Percentiles rank a stretch among this genome's conserved stretches.
Evolutionary conservation across 805 yeast species (phyloP).

Genomic region (Lachancea quebecensis): DNA sequence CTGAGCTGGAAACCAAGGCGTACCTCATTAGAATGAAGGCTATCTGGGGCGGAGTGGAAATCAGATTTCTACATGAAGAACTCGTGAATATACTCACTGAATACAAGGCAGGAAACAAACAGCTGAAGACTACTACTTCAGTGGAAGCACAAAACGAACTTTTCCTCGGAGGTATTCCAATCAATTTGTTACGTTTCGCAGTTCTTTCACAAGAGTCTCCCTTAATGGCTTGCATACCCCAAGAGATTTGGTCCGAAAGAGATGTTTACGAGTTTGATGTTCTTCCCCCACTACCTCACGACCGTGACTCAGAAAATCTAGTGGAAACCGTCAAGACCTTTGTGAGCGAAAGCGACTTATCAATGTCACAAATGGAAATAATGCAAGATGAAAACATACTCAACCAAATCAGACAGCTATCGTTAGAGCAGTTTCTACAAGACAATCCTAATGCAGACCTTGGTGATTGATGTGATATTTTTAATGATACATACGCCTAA

Average conservation of each 20-base stretch:
- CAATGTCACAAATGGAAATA: slow-evolving; percentile 20
- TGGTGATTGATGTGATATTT: slow-evolving; percentile 3
- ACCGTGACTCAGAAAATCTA: slow-evolving; percentile 29
- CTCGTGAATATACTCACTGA: slow-evolving; percentile 26
- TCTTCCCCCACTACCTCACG: slow-evolving; percentile 51
- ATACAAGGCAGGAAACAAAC: slow-evolving; percentile 9
- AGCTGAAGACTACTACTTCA: slow-evolving; percentile 1
- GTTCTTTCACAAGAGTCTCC: slow-evolving; percentile 64
- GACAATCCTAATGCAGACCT: slow-evolving; percentile 12
- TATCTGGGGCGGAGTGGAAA: slow-evolving; percentile 46
- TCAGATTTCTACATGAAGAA: slow-evolving; percentile 43
- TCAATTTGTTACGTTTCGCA: slow-evolving; percentile 59
- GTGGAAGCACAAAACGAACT: slow-evolving; percentile 14
- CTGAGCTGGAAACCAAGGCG: slow-evolving; percentile 40
- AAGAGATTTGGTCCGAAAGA: slow-evolving; percentile 49
- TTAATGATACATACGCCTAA: slow-evolving; percentile 7
- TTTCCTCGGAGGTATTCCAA: slow-evolving; percentile 38
- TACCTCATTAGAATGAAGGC: slow-evolving; percentile 50
- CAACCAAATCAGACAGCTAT: slow-evolving; percentile 28
- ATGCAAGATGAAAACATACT: slow-evolving; percentile 30
- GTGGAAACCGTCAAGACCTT: slow-evolving; percentile 32
- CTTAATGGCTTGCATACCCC: slow-evolving; percentile 64
- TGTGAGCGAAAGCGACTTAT: slow-evolving; percentile 29
- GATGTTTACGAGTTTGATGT: slow-evolving; percentile 67
- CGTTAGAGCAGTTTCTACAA: slow-evolving; percentile 27